A percentile compares a stretch with the other conserved stretches of the same genome.
Conservation (phyloP, 164 flowering plant genomes). For the Annona squamosa region DNA sequence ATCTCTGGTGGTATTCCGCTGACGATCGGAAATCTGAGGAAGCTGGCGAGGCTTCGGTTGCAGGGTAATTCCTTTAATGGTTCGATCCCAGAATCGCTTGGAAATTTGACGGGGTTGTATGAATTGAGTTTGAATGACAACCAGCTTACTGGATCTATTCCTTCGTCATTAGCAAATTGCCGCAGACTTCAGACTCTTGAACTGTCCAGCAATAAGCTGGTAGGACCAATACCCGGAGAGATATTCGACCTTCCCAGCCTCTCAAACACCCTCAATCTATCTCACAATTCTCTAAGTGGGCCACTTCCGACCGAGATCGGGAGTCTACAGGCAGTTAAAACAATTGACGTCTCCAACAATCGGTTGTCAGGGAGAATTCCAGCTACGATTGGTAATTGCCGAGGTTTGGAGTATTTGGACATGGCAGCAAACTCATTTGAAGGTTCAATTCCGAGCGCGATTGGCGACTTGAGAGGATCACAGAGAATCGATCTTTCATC, state of each 20-base stretch:
- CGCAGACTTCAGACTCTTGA: neutral
- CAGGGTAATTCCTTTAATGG: slow-evolving; percentile 1
- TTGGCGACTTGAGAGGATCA: slow-evolving; percentile 7
- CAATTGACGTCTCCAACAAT: slow-evolving; percentile 3
- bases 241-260: neutral
- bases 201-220: neutral
- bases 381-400: neutral
- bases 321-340: neutral
- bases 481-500: slow-evolving; percentile 8
- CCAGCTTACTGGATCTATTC: neutral
- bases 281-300: slow-evolving; percentile 9
- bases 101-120: neutral
- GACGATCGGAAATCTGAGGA: slow-evolving; percentile 15
- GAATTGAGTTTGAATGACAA: neutral
- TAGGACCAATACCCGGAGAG: slow-evolving; percentile 4
- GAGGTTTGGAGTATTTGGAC: neutral
- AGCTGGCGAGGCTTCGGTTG: slow-evolving; percentile 7
- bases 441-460: slow-evolving; percentile 6
- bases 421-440: slow-evolving; percentile 6
- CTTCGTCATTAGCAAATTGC: neutral
- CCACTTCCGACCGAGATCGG: slow-evolving; percentile 2
- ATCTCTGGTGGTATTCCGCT: slow-evolving; percentile 21
- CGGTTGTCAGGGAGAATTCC: slow-evolving; percentile 1
- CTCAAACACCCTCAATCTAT: neutral
- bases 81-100: neutral